Evolutionary conservation across 2,329 filamentous ascomycete species (phyloP).

Genomic region (Cordyceps cicadae): DNA sequence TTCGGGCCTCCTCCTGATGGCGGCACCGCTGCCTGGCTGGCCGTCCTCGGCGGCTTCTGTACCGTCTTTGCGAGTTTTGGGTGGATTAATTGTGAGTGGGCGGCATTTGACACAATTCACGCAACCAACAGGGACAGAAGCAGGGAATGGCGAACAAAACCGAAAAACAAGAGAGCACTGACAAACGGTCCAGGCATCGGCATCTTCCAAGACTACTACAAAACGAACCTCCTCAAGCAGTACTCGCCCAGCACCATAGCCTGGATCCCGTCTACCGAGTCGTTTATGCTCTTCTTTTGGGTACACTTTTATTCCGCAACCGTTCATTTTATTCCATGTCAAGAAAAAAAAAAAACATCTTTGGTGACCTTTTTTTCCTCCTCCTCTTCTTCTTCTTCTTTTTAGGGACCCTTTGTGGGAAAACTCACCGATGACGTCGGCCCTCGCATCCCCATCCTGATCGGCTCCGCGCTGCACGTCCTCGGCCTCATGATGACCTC

Average conservation of each 20-base stretch:
- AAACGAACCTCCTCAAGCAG: not conserved
- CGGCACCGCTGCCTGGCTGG: not conserved
- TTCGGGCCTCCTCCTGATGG: not conserved
- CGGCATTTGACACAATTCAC: no score
- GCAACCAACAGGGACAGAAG: no score
- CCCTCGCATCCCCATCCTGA: conserved; percentile 15
- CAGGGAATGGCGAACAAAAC: no score
- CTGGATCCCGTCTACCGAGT: not conserved
- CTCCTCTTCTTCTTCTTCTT: not conserved
- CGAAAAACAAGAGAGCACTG: not conserved
- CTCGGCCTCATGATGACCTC: conserved; percentile 8
- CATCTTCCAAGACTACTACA: not conserved
- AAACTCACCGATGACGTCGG: conserved; percentile 31
- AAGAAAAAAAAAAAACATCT: no score
- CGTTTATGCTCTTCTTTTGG: conserved; percentile 3
- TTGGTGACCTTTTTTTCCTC: no score
- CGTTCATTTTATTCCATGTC: no score
- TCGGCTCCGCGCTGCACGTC: conserved; percentile 4
- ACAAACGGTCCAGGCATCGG: not conserved
- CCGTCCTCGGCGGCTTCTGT: not conserved
- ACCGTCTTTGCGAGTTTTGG: not conserved
- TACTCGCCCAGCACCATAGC: not conserved
- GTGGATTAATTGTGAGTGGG: not conserved
- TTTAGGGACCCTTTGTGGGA: conserved; percentile 27
- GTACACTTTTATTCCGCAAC: not conserved